phyloP scores from a whole-genome alignment of 164 flowering plant species.

The Magnolia sinica region DNA sequence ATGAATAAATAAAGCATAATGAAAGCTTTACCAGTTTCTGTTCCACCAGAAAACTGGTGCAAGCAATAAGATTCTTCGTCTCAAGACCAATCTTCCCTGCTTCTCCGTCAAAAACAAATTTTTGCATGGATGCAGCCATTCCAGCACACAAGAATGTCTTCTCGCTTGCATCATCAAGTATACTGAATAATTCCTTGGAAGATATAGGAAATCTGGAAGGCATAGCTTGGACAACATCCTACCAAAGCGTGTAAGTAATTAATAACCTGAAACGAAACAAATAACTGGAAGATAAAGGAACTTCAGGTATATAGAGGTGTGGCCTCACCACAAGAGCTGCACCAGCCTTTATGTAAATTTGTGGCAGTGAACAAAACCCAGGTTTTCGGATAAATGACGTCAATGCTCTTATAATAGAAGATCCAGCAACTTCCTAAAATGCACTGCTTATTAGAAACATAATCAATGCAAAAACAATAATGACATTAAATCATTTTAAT shows the following conservation, averaged over 20 bases:
- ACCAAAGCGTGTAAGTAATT: slow-evolving; percentile 13
- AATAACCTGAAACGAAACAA: neutral
- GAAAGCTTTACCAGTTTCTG: slow-evolving; percentile 69
- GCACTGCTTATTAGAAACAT: slow-evolving; percentile 4
- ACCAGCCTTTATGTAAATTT: slow-evolving; percentile 63
- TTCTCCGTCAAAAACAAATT: slow-evolving; percentile 78
- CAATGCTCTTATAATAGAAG: slow-evolving; percentile 55
- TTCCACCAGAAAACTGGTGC: slow-evolving; percentile 78
- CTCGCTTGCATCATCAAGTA: slow-evolving; percentile 93
- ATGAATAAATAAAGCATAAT: neutral
- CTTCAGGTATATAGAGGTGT: neutral
- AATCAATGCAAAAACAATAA: neutral
- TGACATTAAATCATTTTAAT: neutral
- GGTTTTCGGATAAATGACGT: slow-evolving; percentile 52
- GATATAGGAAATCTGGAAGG: slow-evolving; percentile 61
- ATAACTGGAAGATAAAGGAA: neutral
- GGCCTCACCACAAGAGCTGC: slow-evolving; percentile 60
- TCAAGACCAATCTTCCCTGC: slow-evolving; percentile 74
- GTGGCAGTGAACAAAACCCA: slow-evolving; percentile 62
- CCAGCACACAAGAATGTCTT: slow-evolving; percentile 77
- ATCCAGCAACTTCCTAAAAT: slow-evolving; percentile 65
- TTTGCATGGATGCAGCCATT: slow-evolving; percentile 61
- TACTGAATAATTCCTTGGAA: slow-evolving; percentile 58
- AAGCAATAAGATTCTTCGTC: slow-evolving; percentile 72
- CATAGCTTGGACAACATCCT: slow-evolving; percentile 74